Percentiles rank a stretch among this genome's conserved stretches.
Evolutionary conservation across 169 alveolate genomes (phyloP).

Genomic region (Cryptosporidium sp.): DNA sequence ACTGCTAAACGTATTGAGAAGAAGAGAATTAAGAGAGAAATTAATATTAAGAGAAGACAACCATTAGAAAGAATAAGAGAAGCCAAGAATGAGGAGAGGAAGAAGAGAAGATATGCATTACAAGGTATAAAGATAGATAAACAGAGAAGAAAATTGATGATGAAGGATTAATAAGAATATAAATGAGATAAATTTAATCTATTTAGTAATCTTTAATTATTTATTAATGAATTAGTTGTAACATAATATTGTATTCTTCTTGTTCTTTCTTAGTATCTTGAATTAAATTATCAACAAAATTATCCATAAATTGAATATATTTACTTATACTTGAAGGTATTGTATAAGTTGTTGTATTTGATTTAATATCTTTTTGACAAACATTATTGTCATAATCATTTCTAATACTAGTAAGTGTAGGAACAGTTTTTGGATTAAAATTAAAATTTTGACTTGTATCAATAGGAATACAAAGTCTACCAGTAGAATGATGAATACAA

Average conservation of each 20-base stretch:
- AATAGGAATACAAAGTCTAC: constrained; percentile 89
- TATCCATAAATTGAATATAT: constrained; percentile 30
- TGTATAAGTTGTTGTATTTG: neutral
- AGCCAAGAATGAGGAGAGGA: constrained; percentile 73
- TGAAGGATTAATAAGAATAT: constrained; percentile 24
- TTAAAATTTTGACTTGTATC: constrained; percentile 79
- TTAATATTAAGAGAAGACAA: constrained; percentile 47
- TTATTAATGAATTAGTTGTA: constrained; percentile 6
- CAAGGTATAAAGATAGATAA: constrained; percentile 68
- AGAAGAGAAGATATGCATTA: constrained; percentile 75
- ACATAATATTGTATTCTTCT: constrained; percentile 39
- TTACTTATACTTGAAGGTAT: constrained; percentile 23
- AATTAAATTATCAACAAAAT: constrained; percentile 49
- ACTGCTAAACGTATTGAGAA: constrained; percentile 50
- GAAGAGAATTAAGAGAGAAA: constrained; percentile 39
- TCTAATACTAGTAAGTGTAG: constrained; percentile 80
- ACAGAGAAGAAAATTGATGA: constrained; percentile 64
- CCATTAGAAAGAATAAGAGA: constrained; percentile 75
- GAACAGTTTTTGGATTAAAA: constrained; percentile 86
- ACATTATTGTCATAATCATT: constrained; percentile 31
- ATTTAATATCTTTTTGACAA: neutral
- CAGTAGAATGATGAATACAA: constrained; percentile 92
- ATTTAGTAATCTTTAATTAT: constrained; percentile 1
- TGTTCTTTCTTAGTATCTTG: constrained; percentile 29
- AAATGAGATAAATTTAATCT: neutral